These are phyloP conservation scores for Pythium volutum DNA, from an alignment of 352 stramenopile species.

Conservation along the genomic window DNA sequence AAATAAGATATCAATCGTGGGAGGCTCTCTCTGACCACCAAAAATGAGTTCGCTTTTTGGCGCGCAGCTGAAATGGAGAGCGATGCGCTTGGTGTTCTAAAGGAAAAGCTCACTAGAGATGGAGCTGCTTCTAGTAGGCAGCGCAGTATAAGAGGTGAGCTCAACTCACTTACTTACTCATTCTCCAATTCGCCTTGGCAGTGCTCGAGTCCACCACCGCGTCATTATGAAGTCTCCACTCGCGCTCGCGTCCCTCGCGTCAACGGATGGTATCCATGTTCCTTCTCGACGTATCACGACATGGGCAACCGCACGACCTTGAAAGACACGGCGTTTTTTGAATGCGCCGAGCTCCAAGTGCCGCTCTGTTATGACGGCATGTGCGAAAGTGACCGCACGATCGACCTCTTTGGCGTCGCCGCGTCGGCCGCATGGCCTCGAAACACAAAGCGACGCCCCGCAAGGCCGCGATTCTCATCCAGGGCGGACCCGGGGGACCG, in stretches of 20 bases:
- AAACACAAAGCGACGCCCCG: background rate
- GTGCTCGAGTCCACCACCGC: too few relatives aligned
- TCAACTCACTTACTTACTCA: background rate
- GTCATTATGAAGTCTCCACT: slow-evolving; percentile 6
- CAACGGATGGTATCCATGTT: slow-evolving; percentile 67
- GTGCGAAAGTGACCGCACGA: slow-evolving; percentile 52
- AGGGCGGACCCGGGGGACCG: slow-evolving; percentile 18
- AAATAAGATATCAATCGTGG: too few relatives aligned
- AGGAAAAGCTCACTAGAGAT: too few relatives aligned
- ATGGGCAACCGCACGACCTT: background rate
- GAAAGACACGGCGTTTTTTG: slow-evolving; percentile 22
- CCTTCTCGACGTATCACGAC: slow-evolving; percentile 26
- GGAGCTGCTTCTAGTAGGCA: too few relatives aligned
- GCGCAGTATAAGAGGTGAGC: too few relatives aligned
- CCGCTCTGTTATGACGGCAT: slow-evolving; percentile 68
- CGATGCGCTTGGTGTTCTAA: too few relatives aligned
- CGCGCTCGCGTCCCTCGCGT: slow-evolving; percentile 19
- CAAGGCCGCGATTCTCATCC: slow-evolving; percentile 14
- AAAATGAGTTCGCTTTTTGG: too few relatives aligned
- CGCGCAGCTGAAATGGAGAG: too few relatives aligned
- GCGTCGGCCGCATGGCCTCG: background rate
- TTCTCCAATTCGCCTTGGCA: background rate
- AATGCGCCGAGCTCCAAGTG: slow-evolving; percentile 61
- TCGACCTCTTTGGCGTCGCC: slow-evolving; percentile 44
- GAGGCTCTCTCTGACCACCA: too few relatives aligned